Conservation (phyloP, 768 basidiomycete species). For the Baorangia bicolor region DNA sequence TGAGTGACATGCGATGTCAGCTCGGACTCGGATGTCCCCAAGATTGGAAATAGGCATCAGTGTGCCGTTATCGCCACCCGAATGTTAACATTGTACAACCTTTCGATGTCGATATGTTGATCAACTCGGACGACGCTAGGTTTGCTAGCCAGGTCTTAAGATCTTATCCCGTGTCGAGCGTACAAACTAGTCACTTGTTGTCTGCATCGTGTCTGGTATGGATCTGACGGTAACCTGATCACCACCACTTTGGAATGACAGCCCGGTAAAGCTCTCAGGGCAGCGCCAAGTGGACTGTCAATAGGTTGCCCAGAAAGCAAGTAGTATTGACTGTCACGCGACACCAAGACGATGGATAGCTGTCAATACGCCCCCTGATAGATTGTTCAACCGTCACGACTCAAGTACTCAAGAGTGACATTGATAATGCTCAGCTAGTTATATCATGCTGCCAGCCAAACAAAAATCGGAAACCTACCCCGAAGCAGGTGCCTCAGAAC, state of each 20-base stretch:
- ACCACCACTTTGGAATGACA: background rate
- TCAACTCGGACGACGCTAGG: background rate
- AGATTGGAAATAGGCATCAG: conserved; percentile 15
- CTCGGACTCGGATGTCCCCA: conserved; percentile 6
- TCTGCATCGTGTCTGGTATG: background rate
- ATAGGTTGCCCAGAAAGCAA: background rate
- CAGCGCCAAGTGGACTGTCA: background rate
- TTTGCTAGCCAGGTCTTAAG: background rate
- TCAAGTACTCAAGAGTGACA: background rate
- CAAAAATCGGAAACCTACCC: background rate
- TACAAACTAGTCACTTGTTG: background rate
- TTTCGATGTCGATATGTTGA: background rate
- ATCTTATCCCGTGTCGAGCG: background rate
- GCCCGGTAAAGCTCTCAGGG: background rate
- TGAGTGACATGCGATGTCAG: conserved; percentile 1
- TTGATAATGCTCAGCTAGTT: background rate
- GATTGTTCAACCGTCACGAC: background rate
- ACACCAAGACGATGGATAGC: background rate
- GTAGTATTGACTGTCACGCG: background rate
- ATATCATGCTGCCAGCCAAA: background rate
- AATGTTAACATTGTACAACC: background rate
- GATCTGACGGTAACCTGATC: background rate
- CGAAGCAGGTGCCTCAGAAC: conserved; percentile 42
- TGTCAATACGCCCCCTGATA: background rate
- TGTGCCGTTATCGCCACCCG: background rate